Evolutionary conservation across 768 basidiomycete genomes (phyloP), one percentile per base, ranked within the genome.

Genomic region (Albatrellus ellisii): DNA sequence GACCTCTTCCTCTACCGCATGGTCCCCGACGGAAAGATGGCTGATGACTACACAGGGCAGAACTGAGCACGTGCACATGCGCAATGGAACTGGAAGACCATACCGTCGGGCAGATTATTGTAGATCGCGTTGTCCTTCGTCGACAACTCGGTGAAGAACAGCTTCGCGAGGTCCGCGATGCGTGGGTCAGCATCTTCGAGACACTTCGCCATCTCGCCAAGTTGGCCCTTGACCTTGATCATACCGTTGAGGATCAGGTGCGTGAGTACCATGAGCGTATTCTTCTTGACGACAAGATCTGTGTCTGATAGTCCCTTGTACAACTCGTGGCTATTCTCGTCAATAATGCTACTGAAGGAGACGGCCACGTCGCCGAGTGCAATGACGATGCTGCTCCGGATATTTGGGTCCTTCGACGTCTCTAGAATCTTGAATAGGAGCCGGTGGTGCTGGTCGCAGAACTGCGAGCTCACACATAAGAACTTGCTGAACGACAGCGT

Each of bases 171-270:
- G 53, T 97, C 94, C 14, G 85, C 75, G 45, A 99, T 83, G 11
- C 94, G 63, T 35, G 69, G 69, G 44, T 97, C 94, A 18, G 73
- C 68, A 59, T 98, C 94, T 62, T 97, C 91, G 6, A 98, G 63
- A 57, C 95, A 98, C 61, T 99, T 98, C n/a, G 94, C 95, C 94
- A 99, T 98, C 69, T 99, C 95, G 14, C 95, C 95, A 6, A 99
- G 69, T 57, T 99, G 94, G 1, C 95, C 95, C 62, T 99, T 98
- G 52, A 98, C 92, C 62, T 98, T 99, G 71, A 99, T 86, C 95
- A 98, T 97, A 2, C 94, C 94, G 53, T 97, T 97, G 47, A 99
- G 64, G 56, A 98, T 98, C 46, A 99, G 64, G 59, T 97, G 90
- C 9, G 91, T 94, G 43, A 98, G 69, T 24, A 98, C 95, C 94